These are phyloP conservation scores for Juncus inflexus DNA, from an alignment of 176 grass and related monocot species.

Conservation along the genomic window DNA sequence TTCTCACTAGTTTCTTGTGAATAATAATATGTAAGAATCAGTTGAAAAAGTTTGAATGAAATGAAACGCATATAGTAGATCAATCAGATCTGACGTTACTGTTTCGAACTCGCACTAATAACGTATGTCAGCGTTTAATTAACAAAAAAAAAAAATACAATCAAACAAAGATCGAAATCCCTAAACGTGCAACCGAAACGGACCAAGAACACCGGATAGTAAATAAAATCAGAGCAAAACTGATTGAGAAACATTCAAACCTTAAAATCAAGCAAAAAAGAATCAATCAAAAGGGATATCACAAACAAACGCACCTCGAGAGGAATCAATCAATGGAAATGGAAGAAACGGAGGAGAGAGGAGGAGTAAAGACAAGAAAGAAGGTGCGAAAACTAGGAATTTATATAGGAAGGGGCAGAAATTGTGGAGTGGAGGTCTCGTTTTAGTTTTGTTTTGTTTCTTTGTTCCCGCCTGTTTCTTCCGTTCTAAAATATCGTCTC, in stretches of 20 bases:
- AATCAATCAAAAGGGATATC: not conserved
- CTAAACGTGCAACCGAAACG: too few species aligned
- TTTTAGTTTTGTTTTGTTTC: too few species aligned
- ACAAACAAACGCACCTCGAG: conserved; percentile 24
- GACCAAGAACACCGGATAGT: not conserved
- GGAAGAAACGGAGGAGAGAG: conserved; percentile 17
- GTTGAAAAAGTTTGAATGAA: not conserved
- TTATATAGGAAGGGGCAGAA: conserved; percentile 4
- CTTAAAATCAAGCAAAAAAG: not conserved
- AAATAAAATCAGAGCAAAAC: not conserved
- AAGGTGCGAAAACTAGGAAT: conserved; percentile 2
- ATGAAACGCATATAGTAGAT: not conserved
- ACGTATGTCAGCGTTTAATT: conserved; percentile 2
- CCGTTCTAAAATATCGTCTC: conserved; percentile 6
- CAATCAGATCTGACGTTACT: too few species aligned
- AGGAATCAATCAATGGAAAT: conserved; percentile 9
- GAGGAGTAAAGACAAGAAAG: conserved; percentile 15
- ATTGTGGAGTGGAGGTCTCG: not conserved
- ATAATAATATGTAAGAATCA: not conserved
- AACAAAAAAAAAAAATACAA: conserved; percentile 5
- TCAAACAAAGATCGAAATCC: not conserved
- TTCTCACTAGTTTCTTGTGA: not conserved
- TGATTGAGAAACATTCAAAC: not conserved
- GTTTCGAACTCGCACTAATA: too few species aligned
- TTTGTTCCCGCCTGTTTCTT: conserved; percentile 24